Evolutionary conservation across 129 eudicot genomes (phyloP), one percentile per base, ranked within the genome.

Genomic region (Cynara cardunculus): DNA sequence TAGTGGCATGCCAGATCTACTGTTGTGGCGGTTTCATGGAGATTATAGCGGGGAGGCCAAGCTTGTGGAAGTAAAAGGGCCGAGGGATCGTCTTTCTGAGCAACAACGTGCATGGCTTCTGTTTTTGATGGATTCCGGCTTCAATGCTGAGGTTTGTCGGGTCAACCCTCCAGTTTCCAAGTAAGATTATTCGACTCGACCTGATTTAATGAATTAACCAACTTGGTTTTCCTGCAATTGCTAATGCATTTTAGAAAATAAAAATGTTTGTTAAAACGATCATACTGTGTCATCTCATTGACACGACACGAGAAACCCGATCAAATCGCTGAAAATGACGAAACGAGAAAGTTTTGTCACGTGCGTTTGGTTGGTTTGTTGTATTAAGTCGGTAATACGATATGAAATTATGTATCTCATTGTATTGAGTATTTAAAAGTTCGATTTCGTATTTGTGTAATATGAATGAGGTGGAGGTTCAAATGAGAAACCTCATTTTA

Each of bases 51-150:
- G 98, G 34, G 96, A 94, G 86, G 98, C 98, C 16, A 94, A 92
- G 89, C 96, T 94, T 70, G 98, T 92, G 26, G 98, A 94, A 88
- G 98, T 94, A 14, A 94, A 94, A 87, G 97, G 98, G 68, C 98
- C 98, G 0, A 87, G 90, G 56, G 98, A 94, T 61, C 89, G 94
- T 12, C 94, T 94, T 74, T 94, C 98, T 27, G 98, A 94, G 78
- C 98, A 94, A 83, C 98, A 94, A 75, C 89, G 91, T 28, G 98
- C 98, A 0, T 94, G 98, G 98, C 82, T 94, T 89, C 84, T 92
- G 16, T 85, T 89, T 65, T 72, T 94, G 41, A 92, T 92, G 91
- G 98, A 94, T 85, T 90, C 94, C 66, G 98, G 98, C 24, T 94
- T 92, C 73, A 80, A 41, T 41, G 92, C 90, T 35, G 97, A 94